Percentiles rank a stretch among this genome's conserved stretches.
Conservation (phyloP, 345 rosid species). For the Pugionium dolabratum region DNA sequence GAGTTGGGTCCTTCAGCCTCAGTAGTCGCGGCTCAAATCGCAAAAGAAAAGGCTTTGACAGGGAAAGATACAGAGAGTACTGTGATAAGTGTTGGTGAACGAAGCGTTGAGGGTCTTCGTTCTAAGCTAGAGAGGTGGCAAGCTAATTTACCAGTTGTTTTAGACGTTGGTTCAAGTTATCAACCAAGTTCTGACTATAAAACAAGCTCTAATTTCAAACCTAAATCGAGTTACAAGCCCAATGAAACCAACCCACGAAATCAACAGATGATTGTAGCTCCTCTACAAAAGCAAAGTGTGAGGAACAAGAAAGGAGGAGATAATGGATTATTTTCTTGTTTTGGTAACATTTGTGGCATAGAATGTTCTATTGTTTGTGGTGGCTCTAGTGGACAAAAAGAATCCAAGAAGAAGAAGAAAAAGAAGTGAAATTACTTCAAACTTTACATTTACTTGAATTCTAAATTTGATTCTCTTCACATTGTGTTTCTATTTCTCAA, state of each 20-base stretch:
- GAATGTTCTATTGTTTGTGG: slow-evolving; percentile 78
- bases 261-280: slow-evolving; percentile 40
- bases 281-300: slow-evolving; percentile 24
- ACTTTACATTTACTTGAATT: neutral
- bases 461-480: slow-evolving; percentile 1
- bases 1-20: slow-evolving; percentile 89
- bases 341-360: slow-evolving; percentile 66
- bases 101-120: slow-evolving; percentile 75
- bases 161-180: slow-evolving; percentile 52
- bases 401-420: slow-evolving; percentile 29
- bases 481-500: slow-evolving; percentile 25
- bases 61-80: slow-evolving; percentile 57
- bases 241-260: slow-evolving; percentile 33
- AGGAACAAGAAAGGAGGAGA: slow-evolving; percentile 38
- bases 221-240: slow-evolving; percentile 39
- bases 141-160: slow-evolving; percentile 61
- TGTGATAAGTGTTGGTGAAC: slow-evolving; percentile 44
- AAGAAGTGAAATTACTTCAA: slow-evolving; percentile 21
- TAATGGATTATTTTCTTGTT: slow-evolving; percentile 61
- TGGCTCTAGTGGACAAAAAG: slow-evolving; percentile 26
- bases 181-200: slow-evolving; percentile 36
- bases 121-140: slow-evolving; percentile 88
- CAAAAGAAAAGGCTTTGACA: slow-evolving; percentile 40
- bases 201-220: slow-evolving; percentile 34
- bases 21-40: slow-evolving; percentile 72